phyloP scores from a whole-genome alignment of 345 rosid species.

The Populus pruinosa region DNA sequence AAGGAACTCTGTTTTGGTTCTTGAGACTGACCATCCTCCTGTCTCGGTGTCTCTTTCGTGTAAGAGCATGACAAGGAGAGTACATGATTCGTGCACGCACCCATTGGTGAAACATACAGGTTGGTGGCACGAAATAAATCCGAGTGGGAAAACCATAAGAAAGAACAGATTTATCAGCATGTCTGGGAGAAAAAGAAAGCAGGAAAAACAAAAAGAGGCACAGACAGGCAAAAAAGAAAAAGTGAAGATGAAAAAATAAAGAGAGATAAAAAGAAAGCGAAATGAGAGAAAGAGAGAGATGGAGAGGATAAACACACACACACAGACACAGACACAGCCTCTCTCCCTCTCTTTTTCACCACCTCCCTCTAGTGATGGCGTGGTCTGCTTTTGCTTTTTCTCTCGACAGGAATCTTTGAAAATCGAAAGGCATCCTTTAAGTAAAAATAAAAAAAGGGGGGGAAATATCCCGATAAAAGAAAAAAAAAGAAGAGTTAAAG shows the following conservation, averaged over 20 bases:
- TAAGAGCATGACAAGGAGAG: slow-evolving; percentile 6
- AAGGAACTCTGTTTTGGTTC: background rate
- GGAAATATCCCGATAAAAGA: background rate
- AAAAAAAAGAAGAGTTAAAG: background rate
- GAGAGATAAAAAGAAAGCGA: slow-evolving; percentile 35
- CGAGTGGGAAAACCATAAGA: slow-evolving; percentile 17
- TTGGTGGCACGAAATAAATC: slow-evolving; percentile 15
- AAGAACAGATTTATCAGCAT: background rate
- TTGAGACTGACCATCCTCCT: background rate
- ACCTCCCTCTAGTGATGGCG: slow-evolving; percentile 32
- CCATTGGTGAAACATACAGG: slow-evolving; percentile 24
- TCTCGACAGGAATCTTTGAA: slow-evolving; percentile 61
- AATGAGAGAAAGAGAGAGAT: slow-evolving; percentile 33
- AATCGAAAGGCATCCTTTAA: slow-evolving; percentile 29
- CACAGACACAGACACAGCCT: background rate
- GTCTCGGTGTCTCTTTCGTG: background rate
- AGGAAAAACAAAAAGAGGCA: slow-evolving; percentile 44
- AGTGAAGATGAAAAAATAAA: slow-evolving; percentile 9
- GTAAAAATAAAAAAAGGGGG: background rate
- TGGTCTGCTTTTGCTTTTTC: slow-evolving; percentile 44
- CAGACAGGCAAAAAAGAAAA: slow-evolving; percentile 36
- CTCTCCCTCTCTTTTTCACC: background rate
- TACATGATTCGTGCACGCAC: slow-evolving; percentile 21
- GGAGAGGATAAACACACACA: background rate
- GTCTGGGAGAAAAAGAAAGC: slow-evolving; percentile 11